These are phyloP conservation scores for Yamadazyma atlantica DNA, from an alignment of 1,139 yeast genomes.

Conservation along the genomic window DNA sequence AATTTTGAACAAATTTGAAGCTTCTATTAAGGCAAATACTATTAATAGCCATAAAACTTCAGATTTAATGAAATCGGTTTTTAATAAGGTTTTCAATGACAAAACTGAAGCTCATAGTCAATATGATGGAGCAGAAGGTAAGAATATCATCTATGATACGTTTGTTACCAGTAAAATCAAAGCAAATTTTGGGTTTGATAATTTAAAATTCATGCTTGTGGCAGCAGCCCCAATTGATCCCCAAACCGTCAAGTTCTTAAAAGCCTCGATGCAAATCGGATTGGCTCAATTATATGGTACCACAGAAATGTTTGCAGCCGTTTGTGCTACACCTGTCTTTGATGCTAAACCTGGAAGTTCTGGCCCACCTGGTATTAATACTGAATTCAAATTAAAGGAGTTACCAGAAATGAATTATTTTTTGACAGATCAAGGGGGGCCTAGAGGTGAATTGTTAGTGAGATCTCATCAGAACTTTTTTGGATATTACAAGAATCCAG, in stretches of 20 bases:
- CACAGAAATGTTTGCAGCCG: constrained; percentile 47
- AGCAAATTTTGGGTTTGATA: constrained; percentile 29
- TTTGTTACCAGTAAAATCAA: constrained; percentile 30
- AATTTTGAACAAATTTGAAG: constrained; percentile 38
- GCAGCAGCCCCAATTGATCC: constrained; percentile 49
- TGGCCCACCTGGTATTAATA: constrained; percentile 34
- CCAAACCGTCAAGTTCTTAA: constrained; percentile 40
- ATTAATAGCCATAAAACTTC: constrained; percentile 36
- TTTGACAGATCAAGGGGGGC: constrained; percentile 33
- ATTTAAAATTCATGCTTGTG: constrained; percentile 26
- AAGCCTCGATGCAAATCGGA: constrained; percentile 40
- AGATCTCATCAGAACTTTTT: constrained; percentile 41
- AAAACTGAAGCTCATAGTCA: constrained; percentile 12
- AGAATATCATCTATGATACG: constrained; percentile 33
- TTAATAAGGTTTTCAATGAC: constrained; percentile 21
- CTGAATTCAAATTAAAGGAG: constrained; percentile 37
- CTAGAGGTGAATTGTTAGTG: constrained; percentile 42
- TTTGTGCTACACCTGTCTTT: constrained; percentile 27
- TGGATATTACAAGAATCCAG: constrained; percentile 38
- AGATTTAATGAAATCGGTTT: constrained; percentile 22
- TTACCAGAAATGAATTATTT: constrained; percentile 40
- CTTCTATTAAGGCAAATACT: constrained; percentile 47
- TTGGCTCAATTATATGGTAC: constrained; percentile 46
- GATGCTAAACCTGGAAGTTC: constrained; percentile 45
- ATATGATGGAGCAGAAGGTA: constrained; percentile 14